Percentiles rank a stretch among this genome's conserved stretches.
phyloP scores from a whole-genome alignment of 2,329 filamentous ascomycete species.

The Parascedosporium putredinis region DNA sequence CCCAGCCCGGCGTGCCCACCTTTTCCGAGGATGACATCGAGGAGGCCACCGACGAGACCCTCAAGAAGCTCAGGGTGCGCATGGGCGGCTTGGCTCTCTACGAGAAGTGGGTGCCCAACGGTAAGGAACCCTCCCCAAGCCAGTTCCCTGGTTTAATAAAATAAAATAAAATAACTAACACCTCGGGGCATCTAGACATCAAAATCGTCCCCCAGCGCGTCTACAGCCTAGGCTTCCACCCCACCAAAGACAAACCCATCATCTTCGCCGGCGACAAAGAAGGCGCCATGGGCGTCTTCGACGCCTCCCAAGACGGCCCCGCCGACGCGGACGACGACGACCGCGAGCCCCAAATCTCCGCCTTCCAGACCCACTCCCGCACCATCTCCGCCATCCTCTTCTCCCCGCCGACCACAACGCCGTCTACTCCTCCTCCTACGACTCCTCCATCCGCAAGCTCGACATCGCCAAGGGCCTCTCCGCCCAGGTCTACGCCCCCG shows the following conservation, averaged over 20 bases:
- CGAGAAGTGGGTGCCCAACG: conserved; percentile 71
- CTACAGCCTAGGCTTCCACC: conserved; percentile 83
- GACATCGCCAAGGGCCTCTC: conserved; percentile 74
- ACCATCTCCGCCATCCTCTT: conserved; percentile 83
- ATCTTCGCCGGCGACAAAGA: conserved; percentile 93
- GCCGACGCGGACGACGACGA: conserved; percentile 54
- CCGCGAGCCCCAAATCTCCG: conserved; percentile 67
- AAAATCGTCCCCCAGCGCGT: conserved; percentile 84
- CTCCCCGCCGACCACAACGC: conserved; percentile 61
- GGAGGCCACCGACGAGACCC: conserved; percentile 64
- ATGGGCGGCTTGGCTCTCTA: conserved; percentile 74
- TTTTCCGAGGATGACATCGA: conserved; percentile 78
- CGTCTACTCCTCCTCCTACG: conserved; percentile 81
- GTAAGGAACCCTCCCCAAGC: conserved; percentile 34
- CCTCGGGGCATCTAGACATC: conserved; percentile 49
- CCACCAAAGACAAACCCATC: conserved; percentile 72
- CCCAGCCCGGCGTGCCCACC: conserved; percentile 71
- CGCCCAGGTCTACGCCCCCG: conserved; percentile 71
- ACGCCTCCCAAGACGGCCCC: conserved; percentile 62
- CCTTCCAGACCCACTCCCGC: conserved; percentile 79
- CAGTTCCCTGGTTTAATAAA: not conserved
- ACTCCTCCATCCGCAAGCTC: conserved; percentile 79
- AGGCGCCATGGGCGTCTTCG: conserved; percentile 81
- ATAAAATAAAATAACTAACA: not conserved
- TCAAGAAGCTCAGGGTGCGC: conserved; percentile 62